These are phyloP conservation scores for Aspergillus diversus DNA, from an alignment of 495 filamentous ascomycete genomes.

Conservation along the genomic window DNA sequence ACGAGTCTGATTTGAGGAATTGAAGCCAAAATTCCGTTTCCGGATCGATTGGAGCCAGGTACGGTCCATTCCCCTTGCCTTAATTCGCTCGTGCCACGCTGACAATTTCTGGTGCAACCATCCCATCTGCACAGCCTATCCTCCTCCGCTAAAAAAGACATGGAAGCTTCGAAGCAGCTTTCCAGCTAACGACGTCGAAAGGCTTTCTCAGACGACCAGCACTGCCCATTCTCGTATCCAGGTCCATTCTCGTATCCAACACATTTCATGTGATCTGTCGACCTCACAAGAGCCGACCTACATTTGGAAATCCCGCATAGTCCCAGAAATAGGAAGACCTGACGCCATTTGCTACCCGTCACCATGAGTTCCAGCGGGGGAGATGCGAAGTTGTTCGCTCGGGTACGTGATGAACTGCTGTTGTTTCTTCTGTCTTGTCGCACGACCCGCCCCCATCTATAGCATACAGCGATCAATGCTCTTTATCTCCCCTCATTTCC, in stretches of 20 bases:
- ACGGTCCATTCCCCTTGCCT: neutral
- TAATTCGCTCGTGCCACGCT: slow-evolving; percentile 11
- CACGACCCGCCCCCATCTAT: slow-evolving; percentile 7
- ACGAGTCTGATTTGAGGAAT: slow-evolving; percentile 2
- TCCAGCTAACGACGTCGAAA: slow-evolving; percentile 27
- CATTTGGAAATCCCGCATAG: slow-evolving; percentile 8
- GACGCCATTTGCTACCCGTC: slow-evolving; percentile 22
- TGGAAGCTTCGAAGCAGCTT: slow-evolving; percentile 25
- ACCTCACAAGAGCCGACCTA: slow-evolving; percentile 1
- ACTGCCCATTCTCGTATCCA: slow-evolving; percentile 17
- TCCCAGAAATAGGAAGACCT: slow-evolving; percentile 7
- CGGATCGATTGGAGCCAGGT: slow-evolving; percentile 1
- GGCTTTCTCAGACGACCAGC: slow-evolving; percentile 10
- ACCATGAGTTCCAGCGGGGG: slow-evolving; percentile 80
- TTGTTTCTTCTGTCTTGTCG: slow-evolving; percentile 13
- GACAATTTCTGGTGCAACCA: slow-evolving; percentile 14
- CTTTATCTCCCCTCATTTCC: slow-evolving; percentile 24
- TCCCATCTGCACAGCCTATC: slow-evolving; percentile 27
- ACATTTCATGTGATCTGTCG: slow-evolving; percentile 32
- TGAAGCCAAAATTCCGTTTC: neutral
- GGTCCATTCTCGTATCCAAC: slow-evolving; percentile 18
- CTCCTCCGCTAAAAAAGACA: slow-evolving; percentile 21
- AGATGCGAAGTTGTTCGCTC: slow-evolving; percentile 98
- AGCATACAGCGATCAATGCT: slow-evolving; percentile 6
- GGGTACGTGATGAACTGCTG: slow-evolving; percentile 66